Conservation (phyloP, 164 flowering plant genomes). For the Tetracentron sinense region DNA sequence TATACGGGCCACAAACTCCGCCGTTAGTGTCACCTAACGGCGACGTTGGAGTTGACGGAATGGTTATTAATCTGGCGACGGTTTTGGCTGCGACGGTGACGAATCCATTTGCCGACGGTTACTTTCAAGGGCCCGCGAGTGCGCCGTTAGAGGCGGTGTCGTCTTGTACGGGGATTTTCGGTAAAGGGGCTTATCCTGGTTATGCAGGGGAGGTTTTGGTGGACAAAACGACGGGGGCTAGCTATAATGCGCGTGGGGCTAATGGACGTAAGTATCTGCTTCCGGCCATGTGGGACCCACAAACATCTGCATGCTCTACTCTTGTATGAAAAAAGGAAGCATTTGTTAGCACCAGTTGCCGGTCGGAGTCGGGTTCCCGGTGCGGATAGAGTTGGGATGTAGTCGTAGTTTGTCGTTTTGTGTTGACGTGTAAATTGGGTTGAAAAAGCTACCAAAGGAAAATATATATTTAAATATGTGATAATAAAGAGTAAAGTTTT, state of each 20-base stretch:
- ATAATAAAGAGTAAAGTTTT: too few relatives aligned
- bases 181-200: conserved; percentile 77
- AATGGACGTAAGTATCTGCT: conserved; percentile 59
- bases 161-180: conserved; percentile 73
- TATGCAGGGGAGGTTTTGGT: conserved; percentile 58
- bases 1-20: conserved; percentile 76
- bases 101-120: conserved; percentile 68
- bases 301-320: conserved; percentile 47
- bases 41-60: conserved; percentile 83
- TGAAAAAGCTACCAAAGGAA: too few relatives aligned
- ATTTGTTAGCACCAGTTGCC: too few relatives aligned
- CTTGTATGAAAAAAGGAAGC: conserved; percentile 45
- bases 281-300: conserved; percentile 90
- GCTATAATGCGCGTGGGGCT: conserved; percentile 71
- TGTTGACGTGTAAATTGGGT: too few relatives aligned
- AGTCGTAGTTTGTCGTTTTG: too few relatives aligned
- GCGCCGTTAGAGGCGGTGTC: conserved; percentile 81
- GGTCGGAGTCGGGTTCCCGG: too few relatives aligned
- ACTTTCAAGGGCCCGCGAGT: conserved; percentile 58
- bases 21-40: conserved; percentile 73
- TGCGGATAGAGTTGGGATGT: too few relatives aligned
- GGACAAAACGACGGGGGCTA: conserved; percentile 58
- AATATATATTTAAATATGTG: too few relatives aligned
- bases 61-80: conserved; percentile 76
- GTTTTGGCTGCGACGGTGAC: conserved; percentile 73